Percentiles rank a stretch among this genome's conserved stretches.
Conservation (phyloP, 306 rosid genomes). For the Lotus japonicus region DNA sequence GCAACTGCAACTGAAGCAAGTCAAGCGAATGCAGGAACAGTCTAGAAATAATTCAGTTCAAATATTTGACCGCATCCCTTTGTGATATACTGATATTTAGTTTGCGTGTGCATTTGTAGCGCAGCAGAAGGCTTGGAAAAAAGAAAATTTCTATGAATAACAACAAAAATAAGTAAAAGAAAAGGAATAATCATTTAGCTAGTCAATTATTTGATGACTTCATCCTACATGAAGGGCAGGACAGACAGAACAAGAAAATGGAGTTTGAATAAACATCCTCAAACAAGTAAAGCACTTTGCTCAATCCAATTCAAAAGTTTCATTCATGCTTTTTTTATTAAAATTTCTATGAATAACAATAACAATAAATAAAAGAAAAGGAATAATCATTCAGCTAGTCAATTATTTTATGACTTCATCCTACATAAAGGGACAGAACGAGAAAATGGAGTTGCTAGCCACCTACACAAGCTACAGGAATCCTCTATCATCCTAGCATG, state of each 20-base stretch:
- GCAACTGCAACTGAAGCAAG: not conserved
- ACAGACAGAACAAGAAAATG: no score
- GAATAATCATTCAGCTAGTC: not conserved
- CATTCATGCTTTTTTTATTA: no score
- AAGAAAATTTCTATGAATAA: not conserved
- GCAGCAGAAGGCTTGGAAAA: not conserved
- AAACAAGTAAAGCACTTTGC: no score
- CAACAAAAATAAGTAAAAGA: not conserved
- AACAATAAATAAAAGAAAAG: not conserved
- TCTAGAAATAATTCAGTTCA: not conserved
- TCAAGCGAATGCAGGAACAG: not conserved
- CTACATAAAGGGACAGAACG: not conserved
- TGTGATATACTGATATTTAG: not conserved
- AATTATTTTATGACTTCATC: not conserved
- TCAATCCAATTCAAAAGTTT: no score
- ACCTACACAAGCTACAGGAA: slow-evolving; percentile 11
- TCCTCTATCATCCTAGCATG: not conserved
- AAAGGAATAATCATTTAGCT: not conserved
- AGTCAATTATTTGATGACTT: not conserved
- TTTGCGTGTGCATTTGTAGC: not conserved
- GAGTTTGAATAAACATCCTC: no score
- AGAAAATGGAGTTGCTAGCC: not conserved
- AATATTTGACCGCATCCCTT: not conserved
- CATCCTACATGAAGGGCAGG: slow-evolving; percentile 14
- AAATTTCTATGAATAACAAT: not conserved